Evolutionary conservation across 2,329 filamentous ascomycete species (phyloP), one percentile per base, ranked within the genome.

Genomic region (Cadophora malorum): DNA sequence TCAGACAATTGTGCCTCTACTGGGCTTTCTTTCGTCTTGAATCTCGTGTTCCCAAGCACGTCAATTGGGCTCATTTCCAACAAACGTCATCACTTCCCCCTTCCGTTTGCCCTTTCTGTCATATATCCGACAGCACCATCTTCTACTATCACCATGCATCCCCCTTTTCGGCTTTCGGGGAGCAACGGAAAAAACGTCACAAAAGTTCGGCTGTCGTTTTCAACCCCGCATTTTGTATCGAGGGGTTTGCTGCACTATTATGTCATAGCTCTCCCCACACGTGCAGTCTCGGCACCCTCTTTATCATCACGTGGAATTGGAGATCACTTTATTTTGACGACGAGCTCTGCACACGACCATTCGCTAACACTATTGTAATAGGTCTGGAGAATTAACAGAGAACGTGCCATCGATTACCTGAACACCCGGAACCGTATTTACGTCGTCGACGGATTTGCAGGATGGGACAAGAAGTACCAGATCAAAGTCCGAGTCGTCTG

Each of bases 351-450:
- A 64, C 52, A 31, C 38, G 28, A 64, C 33, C 25, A 19, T 5
- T 65, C 62, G 71, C 70, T 74, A 67, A 74, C 68, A 28, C 7
- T 56, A 31, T 12, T 33, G 10, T n/a, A 50, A 62, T 70, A 99
- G 96, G 95, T 98, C 81, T 99, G 96, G 96, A 93, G 94, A 79
- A 99, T 99, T 85, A 99, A 99, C 90, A 91, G 96, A 77, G 96
- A 99, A 83, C 94, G 96, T 85, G 96, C 96, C 70, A 89, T 99
- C 81, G 96, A 99, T 85, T 99, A 99, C 85, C 90, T 99, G 77
- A 99, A 99, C 89, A 99, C 96, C 73, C 89, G 96, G 78, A 97
- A 96, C 81, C 93, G 96, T 79, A 98, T 99, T 85, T 99, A 99
- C 82, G 96, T 99, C 74, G 87, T 99, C 74, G 96, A 99, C 81